Conservation (phyloP, 192 early-diverging fungal genomes). For the Spizellomyces sp. region DNA sequence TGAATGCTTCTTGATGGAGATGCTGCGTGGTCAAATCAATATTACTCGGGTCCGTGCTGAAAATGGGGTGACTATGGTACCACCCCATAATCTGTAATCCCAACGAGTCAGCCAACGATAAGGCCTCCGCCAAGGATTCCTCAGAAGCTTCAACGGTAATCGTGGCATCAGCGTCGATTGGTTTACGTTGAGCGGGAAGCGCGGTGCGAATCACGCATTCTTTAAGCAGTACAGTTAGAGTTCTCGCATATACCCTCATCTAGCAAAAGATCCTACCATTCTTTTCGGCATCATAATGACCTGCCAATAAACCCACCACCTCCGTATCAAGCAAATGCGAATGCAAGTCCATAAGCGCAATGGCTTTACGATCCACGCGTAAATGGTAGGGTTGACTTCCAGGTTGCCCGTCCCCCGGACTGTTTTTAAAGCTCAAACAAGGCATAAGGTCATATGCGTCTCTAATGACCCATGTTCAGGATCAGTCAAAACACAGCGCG, state of each 20-base stretch:
- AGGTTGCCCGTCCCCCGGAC: conserved; percentile 61
- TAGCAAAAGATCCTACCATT: conserved; percentile 26
- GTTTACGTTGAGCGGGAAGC: conserved; percentile 18
- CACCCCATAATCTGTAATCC: conserved; percentile 86
- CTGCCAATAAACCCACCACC: conserved; percentile 88
- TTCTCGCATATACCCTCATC: too few species aligned
- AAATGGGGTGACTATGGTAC: conserved; percentile 94
- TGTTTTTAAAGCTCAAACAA: conserved; percentile 74
- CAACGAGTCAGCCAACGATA: conserved; percentile 69
- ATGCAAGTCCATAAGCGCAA: conserved; percentile 90
- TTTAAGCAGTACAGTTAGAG: not conserved
- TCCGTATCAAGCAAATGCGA: conserved; percentile 87
- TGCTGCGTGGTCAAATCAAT: conserved; percentile 89
- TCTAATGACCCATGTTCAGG: not conserved
- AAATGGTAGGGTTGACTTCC: conserved; percentile 84
- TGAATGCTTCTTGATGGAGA: conserved; percentile 79
- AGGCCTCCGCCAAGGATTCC: conserved; percentile 71
- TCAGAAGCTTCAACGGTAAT: conserved; percentile 93
- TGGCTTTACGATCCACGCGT: conserved; percentile 71
- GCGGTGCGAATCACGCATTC: conserved; percentile 1
- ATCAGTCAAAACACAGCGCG: too few species aligned
- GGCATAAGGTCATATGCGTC: conserved; percentile 29
- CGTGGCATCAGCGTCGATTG: conserved; percentile 47
- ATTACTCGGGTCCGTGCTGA: conserved; percentile 83
- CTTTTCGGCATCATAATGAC: conserved; percentile 63